Conservation (phyloP, 1,284 basidiomycete species). For the Flammula alnicola region DNA sequence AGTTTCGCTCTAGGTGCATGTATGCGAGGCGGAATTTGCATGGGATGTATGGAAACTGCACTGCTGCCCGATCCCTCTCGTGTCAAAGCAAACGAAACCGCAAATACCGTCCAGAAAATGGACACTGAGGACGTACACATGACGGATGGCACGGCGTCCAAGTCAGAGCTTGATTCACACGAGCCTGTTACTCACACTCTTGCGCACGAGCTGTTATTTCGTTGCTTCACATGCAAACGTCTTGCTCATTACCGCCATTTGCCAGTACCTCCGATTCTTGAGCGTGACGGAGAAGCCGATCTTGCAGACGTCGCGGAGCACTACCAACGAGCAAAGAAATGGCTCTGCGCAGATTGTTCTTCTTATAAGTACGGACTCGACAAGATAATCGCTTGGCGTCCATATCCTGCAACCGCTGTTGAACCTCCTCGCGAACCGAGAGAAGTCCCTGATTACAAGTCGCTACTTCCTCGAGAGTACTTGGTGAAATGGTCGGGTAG, state of each 20-base stretch:
- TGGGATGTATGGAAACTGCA: slow-evolving; percentile 70
- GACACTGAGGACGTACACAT: slow-evolving; percentile 38
- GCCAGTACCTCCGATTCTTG: slow-evolving; percentile 46
- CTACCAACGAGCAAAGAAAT: slow-evolving; percentile 68
- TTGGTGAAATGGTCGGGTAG: slow-evolving; percentile 85
- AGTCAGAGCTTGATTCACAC: neutral
- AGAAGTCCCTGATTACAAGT: slow-evolving; percentile 58
- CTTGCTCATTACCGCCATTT: slow-evolving; percentile 82
- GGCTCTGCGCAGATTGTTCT: slow-evolving; percentile 83
- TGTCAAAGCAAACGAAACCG: slow-evolving; percentile 12
- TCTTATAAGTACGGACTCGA: slow-evolving; percentile 78
- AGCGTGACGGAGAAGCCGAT: slow-evolving; percentile 37
- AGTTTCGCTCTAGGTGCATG: slow-evolving; percentile 51
- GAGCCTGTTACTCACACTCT: slow-evolving; percentile 23
- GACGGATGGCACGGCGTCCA: slow-evolving; percentile 22
- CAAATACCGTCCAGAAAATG: slow-evolving; percentile 2
- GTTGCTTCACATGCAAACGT: slow-evolving; percentile 82
- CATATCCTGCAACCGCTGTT: slow-evolving; percentile 65
- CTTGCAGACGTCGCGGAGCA: slow-evolving; percentile 55
- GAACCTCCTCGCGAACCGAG: slow-evolving; percentile 49
- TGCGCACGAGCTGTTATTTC: slow-evolving; percentile 64
- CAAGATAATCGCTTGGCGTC: slow-evolving; percentile 90
- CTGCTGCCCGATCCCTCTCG: slow-evolving; percentile 46
- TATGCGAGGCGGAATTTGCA: slow-evolving; percentile 75
- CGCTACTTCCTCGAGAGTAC: slow-evolving; percentile 80